Percentiles rank a stretch among this genome's conserved stretches.
phyloP scores from a whole-genome alignment of 257 asterid genomes.

The Solanum piurae region DNA sequence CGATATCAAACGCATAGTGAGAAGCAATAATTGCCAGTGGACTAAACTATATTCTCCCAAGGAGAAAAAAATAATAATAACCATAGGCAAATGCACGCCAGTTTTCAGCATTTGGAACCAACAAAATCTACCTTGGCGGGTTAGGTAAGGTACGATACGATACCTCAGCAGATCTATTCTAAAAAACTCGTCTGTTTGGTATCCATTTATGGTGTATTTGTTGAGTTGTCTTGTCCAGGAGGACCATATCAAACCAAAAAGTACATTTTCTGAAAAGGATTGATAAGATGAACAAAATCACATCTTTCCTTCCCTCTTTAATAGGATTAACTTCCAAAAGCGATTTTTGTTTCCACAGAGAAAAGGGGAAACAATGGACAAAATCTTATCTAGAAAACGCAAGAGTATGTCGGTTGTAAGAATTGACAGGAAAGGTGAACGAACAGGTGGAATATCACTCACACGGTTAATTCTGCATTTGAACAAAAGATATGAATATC shows the following conservation, averaged over 20 bases:
- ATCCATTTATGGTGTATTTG: not conserved
- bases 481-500: not conserved
- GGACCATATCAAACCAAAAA: not conserved
- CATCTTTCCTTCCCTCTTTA: not conserved
- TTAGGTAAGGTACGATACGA: constrained; percentile 10
- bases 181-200: not conserved
- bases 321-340: not conserved
- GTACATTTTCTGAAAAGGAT: not conserved
- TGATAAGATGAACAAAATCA: not conserved
- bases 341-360: not conserved
- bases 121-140: constrained; percentile 3
- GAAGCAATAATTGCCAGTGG: not conserved
- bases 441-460: not conserved
- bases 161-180: not conserved
- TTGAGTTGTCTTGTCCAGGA: not conserved
- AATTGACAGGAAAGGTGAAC: not conserved
- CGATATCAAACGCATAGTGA: not conserved
- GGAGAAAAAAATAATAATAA: not conserved
- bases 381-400: not conserved
- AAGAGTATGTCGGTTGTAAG: not conserved
- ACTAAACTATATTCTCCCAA: not conserved
- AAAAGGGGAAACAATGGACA: not conserved
- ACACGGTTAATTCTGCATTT: not conserved
- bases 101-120: not conserved
- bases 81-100: not conserved